Evolutionary conservation across 2,329 filamentous ascomycete genomes (phyloP).

Genomic region (Fusarium illudens): DNA sequence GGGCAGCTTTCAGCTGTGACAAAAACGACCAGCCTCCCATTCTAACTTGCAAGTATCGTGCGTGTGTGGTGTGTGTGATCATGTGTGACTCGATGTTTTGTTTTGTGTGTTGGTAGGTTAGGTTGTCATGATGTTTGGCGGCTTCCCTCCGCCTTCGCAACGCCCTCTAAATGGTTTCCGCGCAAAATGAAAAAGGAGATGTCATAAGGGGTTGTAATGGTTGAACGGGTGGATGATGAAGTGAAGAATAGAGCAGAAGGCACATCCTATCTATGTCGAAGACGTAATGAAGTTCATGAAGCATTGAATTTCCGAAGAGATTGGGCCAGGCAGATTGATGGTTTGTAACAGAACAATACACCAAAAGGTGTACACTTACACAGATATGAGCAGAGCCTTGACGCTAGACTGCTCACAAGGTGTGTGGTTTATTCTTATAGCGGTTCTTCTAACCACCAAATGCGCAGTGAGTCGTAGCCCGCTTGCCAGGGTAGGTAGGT

Average conservation of each 20-base stretch:
- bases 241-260: constrained; percentile 1
- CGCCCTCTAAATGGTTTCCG: constrained; percentile 41
- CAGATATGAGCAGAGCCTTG: neutral
- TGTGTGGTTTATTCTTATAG: neutral
- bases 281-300: neutral
- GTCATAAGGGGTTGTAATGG: constrained; percentile 24
- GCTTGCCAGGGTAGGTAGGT: neutral
- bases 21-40: constrained; percentile 11
- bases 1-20: constrained; percentile 2
- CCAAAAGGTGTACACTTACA: neutral
- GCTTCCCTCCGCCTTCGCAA: constrained; percentile 28
- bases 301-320: neutral
- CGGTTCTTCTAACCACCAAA: neutral
- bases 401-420: neutral
- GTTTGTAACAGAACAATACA: neutral
- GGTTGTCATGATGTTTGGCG: constrained; percentile 20
- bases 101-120: constrained; percentile 7
- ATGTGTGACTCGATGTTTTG: neutral
- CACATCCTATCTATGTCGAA: constrained; percentile 11
- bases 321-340: neutral
- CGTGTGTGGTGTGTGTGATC: constrained; percentile 8
- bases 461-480: neutral
- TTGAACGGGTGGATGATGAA: neutral
- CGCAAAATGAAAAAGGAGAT: constrained; percentile 22
- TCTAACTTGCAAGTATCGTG: constrained; percentile 27